Base-by-base conservation (phyloP, 495 filamentous ascomycete species). In the Xylaria palmicola region DNA sequence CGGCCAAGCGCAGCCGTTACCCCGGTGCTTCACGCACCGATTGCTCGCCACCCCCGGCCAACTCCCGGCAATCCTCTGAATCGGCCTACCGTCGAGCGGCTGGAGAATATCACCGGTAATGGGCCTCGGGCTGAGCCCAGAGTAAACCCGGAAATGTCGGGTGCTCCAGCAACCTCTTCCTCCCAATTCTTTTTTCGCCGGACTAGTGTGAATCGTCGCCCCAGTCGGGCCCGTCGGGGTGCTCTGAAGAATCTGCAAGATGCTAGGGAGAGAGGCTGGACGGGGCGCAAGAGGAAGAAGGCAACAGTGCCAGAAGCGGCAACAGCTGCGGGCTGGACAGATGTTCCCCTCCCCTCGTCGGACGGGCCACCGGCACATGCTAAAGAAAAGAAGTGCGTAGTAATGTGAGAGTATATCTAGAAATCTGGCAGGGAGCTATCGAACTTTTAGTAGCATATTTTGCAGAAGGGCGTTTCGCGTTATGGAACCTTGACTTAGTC, bases 161-260 rank as follows among this genome's bases (percentile, higher is more conserved):
- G 12, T 6, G 24, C 20, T 6, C 56, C 62, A 39, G 53, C 59
- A 34, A 62, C 67, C 7, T 64, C 59, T 4, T 66, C 72, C 17
- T 65, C 70, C 6, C 64, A 72, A 26, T 70, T 71, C 8, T 62
- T 67, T 6, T 62, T 68, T 17, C 75, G 70, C 20, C 64, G 63
- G 40, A 64, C 72, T 2, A 74, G 73, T 62, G 60, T 76, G 20
- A 77, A 66, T 34, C 68, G 77, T 22, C 76, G 76, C 41, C 75
- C 75, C 47, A 82, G 82, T 63, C 78, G 82, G 49, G 81, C 78
- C 13, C 77, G 80, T 59, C 75, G 78, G 29, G 82, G 78, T 22
- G 83, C 82, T 17, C 72, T 80, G 24, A 82, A 81, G 62, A 85
- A 85, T 41, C 79, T 84, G 9, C 72, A 78, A 15, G 80, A 85